Base-by-base conservation (phyloP, 257 asterid genomes). In the Verbascum thapsus region DNA sequence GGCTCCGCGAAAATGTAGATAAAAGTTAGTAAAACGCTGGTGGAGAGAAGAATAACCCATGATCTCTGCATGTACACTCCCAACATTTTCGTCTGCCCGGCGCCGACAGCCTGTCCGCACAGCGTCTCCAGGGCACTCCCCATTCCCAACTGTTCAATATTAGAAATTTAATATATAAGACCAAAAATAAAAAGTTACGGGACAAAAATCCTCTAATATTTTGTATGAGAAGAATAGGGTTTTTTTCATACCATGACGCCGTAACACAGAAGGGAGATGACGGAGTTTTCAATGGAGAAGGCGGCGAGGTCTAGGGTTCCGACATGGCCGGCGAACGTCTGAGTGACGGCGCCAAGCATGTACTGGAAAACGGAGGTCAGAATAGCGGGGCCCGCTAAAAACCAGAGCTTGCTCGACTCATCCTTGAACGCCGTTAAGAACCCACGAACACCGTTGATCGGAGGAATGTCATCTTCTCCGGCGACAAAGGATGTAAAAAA, bases 71-170 rank as follows among this genome's bases (percentile, higher is more conserved):
- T 61, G 44, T 80, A 80, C 8, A 78, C 72, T 1, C 86, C 83
- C 1, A 80, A 72, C 85, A 80, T 80, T 12, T 78, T 72, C 4
- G 58, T 0, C 13, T 80, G 81, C 3, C 82, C 76, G 0, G 87
- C 90, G 0, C 90, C 90, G 48, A 19, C 78, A 0, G 87, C 90
- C 63, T 83, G 87, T 6, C 90, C 87, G 35, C 90, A 83, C 0
- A 83, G 81, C 9, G 90, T 83, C 44, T 78, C 83, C 3, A 83
- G 58, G 2, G 90, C 90, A 68, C 87, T 83, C 23, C 86, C 89
- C 84, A 83, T 80, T 8, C 89, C 89, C 56, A 77, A 7, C 89
- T 80, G 72, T 55, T 49, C 10, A 15, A 38, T n/a, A n/a, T n/a
- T n/a, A n/a, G n/a, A n/a, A n/a, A n/a, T n/a, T n/a, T n/a, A n/a